Conservation (phyloP, 1,284 basidiomycete species). For the Sporisorium scitamineum region DNA sequence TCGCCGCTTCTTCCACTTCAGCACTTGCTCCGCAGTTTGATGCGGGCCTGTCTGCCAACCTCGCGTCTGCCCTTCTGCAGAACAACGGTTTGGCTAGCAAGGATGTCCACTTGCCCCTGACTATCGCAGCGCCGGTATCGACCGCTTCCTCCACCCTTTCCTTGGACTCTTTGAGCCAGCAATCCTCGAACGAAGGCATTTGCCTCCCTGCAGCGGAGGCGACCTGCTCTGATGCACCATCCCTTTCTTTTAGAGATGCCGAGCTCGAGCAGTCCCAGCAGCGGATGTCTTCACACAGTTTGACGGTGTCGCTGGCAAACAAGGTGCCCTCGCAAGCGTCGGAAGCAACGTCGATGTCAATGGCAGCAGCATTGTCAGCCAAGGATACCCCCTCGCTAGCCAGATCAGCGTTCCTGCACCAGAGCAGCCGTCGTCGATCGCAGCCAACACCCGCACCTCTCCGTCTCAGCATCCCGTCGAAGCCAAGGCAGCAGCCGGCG, state of each 20-base stretch:
- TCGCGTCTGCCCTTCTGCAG: slow-evolving; percentile 36
- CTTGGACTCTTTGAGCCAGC: slow-evolving; percentile 26
- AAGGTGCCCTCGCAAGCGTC: slow-evolving; percentile 17
- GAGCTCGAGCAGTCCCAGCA: slow-evolving; percentile 62
- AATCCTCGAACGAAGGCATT: slow-evolving; percentile 55
- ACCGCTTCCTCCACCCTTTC: slow-evolving; percentile 43
- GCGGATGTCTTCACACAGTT: slow-evolving; percentile 57
- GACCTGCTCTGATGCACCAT: slow-evolving; percentile 55
- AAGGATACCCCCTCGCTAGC: slow-evolving; percentile 34
- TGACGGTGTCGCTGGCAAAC: slow-evolving; percentile 27
- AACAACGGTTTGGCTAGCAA: slow-evolving; percentile 29
- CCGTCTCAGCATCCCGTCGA: slow-evolving; percentile 37
- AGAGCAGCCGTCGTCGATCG: slow-evolving; percentile 43
- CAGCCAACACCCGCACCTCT: slow-evolving; percentile 31
- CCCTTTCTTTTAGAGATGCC: slow-evolving; percentile 29
- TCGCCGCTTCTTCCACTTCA: slow-evolving; percentile 30
- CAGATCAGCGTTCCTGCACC: slow-evolving; percentile 28
- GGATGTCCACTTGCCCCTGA: slow-evolving; percentile 32
- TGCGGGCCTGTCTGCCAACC: slow-evolving; percentile 30
- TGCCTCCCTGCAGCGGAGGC: slow-evolving; percentile 69
- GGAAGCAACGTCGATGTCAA: slow-evolving; percentile 50
- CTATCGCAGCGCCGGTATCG: slow-evolving; percentile 60
- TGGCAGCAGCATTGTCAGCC: slow-evolving; percentile 60
- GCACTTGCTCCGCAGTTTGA: slow-evolving; percentile 29
- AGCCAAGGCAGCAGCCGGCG: slow-evolving; percentile 34